Base-by-base conservation (phyloP, 2,329 filamentous ascomycete genomes). In the Didymella pomorum region DNA sequence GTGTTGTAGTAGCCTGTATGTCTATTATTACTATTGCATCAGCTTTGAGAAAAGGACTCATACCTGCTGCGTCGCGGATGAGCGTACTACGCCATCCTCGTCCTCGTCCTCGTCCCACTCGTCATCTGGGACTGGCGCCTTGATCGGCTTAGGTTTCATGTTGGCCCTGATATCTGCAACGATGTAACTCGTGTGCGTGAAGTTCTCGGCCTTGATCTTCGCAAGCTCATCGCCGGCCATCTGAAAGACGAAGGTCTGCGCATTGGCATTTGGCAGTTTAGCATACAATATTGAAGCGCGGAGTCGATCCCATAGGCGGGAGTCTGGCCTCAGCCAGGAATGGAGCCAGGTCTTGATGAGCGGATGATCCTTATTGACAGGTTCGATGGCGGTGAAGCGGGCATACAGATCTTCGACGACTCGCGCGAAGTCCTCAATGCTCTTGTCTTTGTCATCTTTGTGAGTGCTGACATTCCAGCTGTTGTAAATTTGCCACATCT, bases 221-320 rank as follows among this genome's bases (percentile, higher is more conserved):
- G 71, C 74, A 2, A 82, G 67, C 55, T 80, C 76, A 12, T 61
- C 56, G 6, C 79, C 79, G 0, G 79, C 79, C 62, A 81, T 74
- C 23, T 65, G 59, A 45, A 76, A 80, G 0, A 78, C 70, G 28
- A 81, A 75, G 0, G 62, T 61, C 6, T 35, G 29, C 4, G 55
- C 55, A 1, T 21, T 44, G 2, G 18, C 23, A 1, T 4, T 0
- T 4, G n/a, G 28, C 1, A 58, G 9, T 6, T n/a, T 49, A 2
- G 35, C 11, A 28, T 79, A 79, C 2, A 81, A 52, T 1, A 77
- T 69, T 0, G 81, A 83, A 1, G 82, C 82, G 44, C 78, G 80
- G 6, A 84, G 64, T 0, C 77, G 58, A 1, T 80, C 75, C 83
- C 83, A 85, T 0, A 65, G 9, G 9, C 61, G 62, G 20, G 60